Evolutionary conservation across 1,139 yeast genomes (phyloP).

Genomic region (Candida tetrigidarum): DNA sequence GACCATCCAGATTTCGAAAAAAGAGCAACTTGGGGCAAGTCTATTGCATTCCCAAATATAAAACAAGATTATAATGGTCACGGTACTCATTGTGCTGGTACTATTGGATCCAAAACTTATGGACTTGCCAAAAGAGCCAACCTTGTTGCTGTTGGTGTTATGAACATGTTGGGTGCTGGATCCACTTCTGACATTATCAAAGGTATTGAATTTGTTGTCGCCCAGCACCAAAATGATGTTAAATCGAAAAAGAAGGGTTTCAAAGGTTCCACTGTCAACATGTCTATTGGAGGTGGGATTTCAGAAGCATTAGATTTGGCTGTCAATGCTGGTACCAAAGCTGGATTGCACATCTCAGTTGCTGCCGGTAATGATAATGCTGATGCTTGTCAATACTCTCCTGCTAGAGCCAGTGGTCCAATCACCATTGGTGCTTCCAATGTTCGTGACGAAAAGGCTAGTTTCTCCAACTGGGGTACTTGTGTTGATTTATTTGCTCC

Average conservation of each 20-base stretch:
- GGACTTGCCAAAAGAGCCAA: conserved; percentile 83
- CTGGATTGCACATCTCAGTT: conserved; percentile 83
- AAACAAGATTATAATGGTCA: conserved; percentile 95
- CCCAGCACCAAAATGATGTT: conserved; percentile 61
- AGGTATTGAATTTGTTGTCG: conserved; percentile 81
- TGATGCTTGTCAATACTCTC: conserved; percentile 85
- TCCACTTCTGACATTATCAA: conserved; percentile 80
- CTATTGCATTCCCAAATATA: conserved; percentile 81
- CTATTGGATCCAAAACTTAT: conserved; percentile 71
- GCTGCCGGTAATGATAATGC: conserved; percentile 90
- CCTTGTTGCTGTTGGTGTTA: conserved; percentile 75
- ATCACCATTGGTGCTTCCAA: conserved; percentile 87
- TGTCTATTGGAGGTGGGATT: conserved; percentile 90
- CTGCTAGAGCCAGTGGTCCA: conserved; percentile 77
- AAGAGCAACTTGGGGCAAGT: conserved; percentile 93
- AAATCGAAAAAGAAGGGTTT: conserved; percentile 63
- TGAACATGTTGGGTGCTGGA: conserved; percentile 57
- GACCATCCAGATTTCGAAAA: conserved; percentile 86
- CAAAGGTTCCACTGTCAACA: conserved; percentile 87
- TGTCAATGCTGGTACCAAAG: conserved; percentile 80
- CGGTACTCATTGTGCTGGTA: conserved; percentile 91
- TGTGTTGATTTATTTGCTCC: conserved; percentile 90
- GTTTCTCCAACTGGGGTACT: conserved; percentile 80
- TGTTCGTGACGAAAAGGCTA: conserved; percentile 73
- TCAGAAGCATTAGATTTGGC: conserved; percentile 82